A percentile compares a stretch with the other conserved stretches of the same genome.
These are phyloP conservation scores for Schizonepeta tenuifolia DNA, from an alignment of 257 asterid genomes.

Conservation along the genomic window DNA sequence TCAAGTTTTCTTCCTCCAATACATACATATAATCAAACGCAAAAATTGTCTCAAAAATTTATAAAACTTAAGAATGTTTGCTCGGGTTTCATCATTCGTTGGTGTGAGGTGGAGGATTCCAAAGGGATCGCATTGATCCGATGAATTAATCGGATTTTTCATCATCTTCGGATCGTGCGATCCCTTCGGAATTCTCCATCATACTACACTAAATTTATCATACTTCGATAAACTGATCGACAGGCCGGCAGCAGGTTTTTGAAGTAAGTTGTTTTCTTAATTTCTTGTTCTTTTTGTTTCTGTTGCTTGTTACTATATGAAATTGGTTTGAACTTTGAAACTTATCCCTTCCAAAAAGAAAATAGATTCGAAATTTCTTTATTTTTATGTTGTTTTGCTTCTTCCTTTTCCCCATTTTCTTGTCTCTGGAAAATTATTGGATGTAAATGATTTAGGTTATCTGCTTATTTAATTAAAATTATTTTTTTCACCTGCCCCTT, in stretches of 20 bases:
- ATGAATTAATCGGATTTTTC: not conserved
- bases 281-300: not conserved
- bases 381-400: not conserved
- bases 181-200: constrained; percentile 62
- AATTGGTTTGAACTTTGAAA: too few relatives aligned
- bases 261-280: constrained; percentile 31
- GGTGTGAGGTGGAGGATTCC: constrained; percentile 59
- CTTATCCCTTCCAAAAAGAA: too few relatives aligned
- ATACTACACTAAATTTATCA: constrained; percentile 9
- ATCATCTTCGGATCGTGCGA: constrained; percentile 48
- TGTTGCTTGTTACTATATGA: too few relatives aligned
- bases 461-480: not conserved
- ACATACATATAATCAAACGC: not conserved
- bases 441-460: not conserved
- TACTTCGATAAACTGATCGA: constrained; percentile 23
- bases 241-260: not conserved
- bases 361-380: too few relatives aligned
- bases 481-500: not conserved
- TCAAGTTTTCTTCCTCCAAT: constrained; percentile 27
- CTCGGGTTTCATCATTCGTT: constrained; percentile 7
- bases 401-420: not conserved
- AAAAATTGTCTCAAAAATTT: constrained; percentile 6
- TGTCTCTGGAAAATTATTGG: not conserved
- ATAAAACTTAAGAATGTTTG: not conserved
- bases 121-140: constrained; percentile 78